Evolutionary conservation across 805 yeast species (phyloP).

Genomic region (Starmerella bombi): DNA sequence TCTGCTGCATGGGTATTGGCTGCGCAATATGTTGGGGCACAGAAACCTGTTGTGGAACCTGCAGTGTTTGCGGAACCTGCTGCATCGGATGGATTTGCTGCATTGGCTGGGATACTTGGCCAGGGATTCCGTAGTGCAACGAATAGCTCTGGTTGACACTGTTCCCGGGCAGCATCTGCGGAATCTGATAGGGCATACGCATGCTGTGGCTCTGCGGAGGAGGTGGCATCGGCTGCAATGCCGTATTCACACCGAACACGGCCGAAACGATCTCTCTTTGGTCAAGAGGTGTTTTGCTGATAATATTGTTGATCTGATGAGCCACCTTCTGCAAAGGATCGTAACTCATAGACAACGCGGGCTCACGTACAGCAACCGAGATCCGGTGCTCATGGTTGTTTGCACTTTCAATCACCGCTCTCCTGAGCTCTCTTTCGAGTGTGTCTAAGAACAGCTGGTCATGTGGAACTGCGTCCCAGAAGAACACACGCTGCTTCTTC

Average conservation of each 20-base stretch:
- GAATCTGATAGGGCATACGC: too few species aligned
- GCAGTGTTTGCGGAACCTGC: too few species aligned
- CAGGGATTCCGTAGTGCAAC: too few species aligned
- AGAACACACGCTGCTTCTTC: constrained; percentile 91
- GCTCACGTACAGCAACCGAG: constrained; percentile 59
- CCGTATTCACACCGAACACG: constrained; percentile 3
- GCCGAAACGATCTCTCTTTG: constrained; percentile 4
- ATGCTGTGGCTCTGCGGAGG: too few species aligned
- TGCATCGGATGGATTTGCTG: too few species aligned
- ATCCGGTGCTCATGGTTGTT: constrained; percentile 29
- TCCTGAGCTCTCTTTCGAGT: constrained; percentile 62
- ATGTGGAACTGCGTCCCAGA: constrained; percentile 93
- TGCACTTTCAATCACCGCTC: constrained; percentile 9
- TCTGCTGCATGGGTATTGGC: too few species aligned
- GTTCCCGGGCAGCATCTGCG: too few species aligned
- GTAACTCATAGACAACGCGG: constrained; percentile 63
- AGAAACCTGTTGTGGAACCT: too few species aligned
- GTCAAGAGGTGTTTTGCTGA: constrained; percentile 19
- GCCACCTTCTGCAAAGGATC: constrained; percentile 33
- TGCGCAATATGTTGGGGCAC: too few species aligned
- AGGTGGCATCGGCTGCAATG: too few species aligned
- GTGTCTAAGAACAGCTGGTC: constrained; percentile 88
- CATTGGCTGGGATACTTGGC: too few species aligned
- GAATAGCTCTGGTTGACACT: too few species aligned
- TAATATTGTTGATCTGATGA: constrained; percentile 26